Evolutionary conservation across 306 rosid species (phyloP).

Genomic region (Quercus cerris): DNA sequence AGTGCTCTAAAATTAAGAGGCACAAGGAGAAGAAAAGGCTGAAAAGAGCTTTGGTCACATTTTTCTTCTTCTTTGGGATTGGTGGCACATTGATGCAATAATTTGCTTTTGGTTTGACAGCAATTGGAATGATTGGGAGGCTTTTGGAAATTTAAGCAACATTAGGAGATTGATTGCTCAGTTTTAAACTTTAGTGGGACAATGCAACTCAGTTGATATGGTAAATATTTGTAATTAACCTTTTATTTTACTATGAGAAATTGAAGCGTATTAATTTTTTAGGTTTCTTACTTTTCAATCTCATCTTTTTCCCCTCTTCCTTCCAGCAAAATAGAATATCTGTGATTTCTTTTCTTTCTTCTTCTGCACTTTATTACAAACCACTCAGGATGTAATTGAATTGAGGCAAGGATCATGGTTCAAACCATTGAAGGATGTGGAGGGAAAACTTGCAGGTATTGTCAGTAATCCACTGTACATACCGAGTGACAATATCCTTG

Average conservation of each 20-base stretch:
- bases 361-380: conserved; percentile 17
- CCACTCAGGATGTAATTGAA: conserved; percentile 59
- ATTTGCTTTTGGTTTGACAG: too few species aligned
- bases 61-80: too few species aligned
- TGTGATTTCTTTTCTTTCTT: not conserved
- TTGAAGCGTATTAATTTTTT: not conserved
- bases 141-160: too few species aligned
- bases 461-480: conserved; percentile 92
- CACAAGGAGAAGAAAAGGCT: too few species aligned
- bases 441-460: conserved; percentile 66
- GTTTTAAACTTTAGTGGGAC: too few species aligned
- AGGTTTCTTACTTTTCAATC: not conserved
- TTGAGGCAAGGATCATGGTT: conserved; percentile 88
- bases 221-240: too few species aligned
- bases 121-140: too few species aligned
- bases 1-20: too few species aligned
- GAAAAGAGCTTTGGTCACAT: too few species aligned
- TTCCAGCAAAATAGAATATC: not conserved
- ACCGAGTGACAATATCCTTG: conserved; percentile 62
- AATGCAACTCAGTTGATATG: too few species aligned
- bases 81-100: too few species aligned
- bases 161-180: too few species aligned
- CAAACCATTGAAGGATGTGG: conserved; percentile 63
- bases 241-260: not conserved
- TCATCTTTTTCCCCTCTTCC: not conserved